phyloP scores from a whole-genome alignment of 192 early-diverging fungal species.

The Glomus cerebriforme region DNA sequence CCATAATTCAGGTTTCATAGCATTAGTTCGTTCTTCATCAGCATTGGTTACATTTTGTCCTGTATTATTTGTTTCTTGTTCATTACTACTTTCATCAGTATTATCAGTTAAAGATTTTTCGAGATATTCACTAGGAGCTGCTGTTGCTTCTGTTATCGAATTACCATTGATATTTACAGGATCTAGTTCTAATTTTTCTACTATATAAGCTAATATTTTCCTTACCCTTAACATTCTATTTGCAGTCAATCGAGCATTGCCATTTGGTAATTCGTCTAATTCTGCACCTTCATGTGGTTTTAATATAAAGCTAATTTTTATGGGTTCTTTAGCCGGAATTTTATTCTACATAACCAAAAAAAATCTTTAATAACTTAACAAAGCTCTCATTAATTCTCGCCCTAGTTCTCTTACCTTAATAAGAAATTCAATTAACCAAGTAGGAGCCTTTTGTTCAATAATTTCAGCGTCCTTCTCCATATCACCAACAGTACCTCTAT shows the following conservation, averaged over 20 bases:
- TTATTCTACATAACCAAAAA: slow-evolving; percentile 53
- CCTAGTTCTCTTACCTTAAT: slow-evolving; percentile 50
- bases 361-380: not conserved
- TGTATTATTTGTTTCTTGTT: not conserved
- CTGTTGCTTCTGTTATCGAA: not conserved
- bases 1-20: slow-evolving; percentile 52
- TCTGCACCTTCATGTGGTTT: slow-evolving; percentile 61
- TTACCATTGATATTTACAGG: not conserved
- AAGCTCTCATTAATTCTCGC: not conserved
- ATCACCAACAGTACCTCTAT: slow-evolving; percentile 64
- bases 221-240: slow-evolving; percentile 86
- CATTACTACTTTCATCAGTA: not conserved
- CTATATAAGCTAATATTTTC: slow-evolving; percentile 83
- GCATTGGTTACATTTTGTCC: slow-evolving; percentile 29
- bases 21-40: slow-evolving; percentile 27
- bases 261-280: slow-evolving; percentile 53
- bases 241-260: slow-evolving; percentile 75
- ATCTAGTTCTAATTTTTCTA: slow-evolving; percentile 74
- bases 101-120: not conserved
- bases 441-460: slow-evolving; percentile 74
- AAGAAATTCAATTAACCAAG: slow-evolving; percentile 86
- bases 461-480: slow-evolving; percentile 47
- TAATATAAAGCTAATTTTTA: slow-evolving; percentile 85
- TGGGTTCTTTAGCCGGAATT: slow-evolving; percentile 68
- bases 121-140: not conserved